These are phyloP conservation scores for Fusarium caatingaense DNA, from an alignment of 2,329 filamentous ascomycete species.

Conservation along the genomic window DNA sequence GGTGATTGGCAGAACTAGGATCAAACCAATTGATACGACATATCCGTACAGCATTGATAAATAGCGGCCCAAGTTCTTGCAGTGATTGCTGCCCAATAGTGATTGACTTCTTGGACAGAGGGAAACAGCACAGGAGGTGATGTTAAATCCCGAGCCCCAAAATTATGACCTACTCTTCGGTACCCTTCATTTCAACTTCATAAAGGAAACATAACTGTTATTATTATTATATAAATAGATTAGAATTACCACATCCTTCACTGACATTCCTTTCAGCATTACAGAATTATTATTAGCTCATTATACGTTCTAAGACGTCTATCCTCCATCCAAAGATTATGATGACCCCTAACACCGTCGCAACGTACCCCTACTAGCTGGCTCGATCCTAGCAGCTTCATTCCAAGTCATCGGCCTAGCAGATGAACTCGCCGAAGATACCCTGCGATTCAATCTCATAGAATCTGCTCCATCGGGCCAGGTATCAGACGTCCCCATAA, in stretches of 20 bases:
- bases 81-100: background rate
- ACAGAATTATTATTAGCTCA: background rate
- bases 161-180: background rate
- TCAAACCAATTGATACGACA: background rate
- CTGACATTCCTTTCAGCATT: background rate
- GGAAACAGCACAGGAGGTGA: background rate
- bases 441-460: rapidly evolving
- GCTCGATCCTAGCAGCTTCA: background rate
- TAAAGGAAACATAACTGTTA: background rate
- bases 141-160: background rate
- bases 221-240: background rate
- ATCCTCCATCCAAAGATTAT: background rate
- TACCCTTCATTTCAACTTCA: too few relatives aligned
- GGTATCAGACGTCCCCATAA: rapidly evolving
- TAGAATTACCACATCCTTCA: background rate
- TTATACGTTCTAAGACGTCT: background rate
- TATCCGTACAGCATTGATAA: background rate
- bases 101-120: background rate
- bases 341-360: background rate
- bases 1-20: background rate
- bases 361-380: background rate
- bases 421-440: background rate
- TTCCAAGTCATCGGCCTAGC: background rate
- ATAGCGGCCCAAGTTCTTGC: background rate
- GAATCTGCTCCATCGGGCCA: rapidly evolving